Conservation (phyloP, 129 eudicot genomes). For the sunflower (Helianthus annuus) region HanXRQr2.0-SUNRISE NC_035442.2:123072593-123073092, state of each 20-base stretch:
- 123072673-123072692: constrained; percentile 68
- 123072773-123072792: constrained; percentile 62
- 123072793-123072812: constrained; percentile 44
- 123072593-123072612: constrained; percentile 79
- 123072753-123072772: constrained; percentile 75
- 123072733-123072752: constrained; percentile 85
- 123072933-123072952: constrained; percentile 40
- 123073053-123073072: constrained; percentile 57
- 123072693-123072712: constrained; percentile 62
- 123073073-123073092: constrained; percentile 68
- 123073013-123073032: constrained; percentile 48
- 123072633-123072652: constrained; percentile 79
- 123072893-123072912: constrained; percentile 62
- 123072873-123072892: constrained; percentile 56
- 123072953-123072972: neutral
- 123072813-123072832: constrained; percentile 64
- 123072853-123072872: constrained; percentile 52
- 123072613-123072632: constrained; percentile 58
- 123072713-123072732: constrained; percentile 68
- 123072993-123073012: constrained; percentile 3
- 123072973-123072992: neutral
- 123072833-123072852: constrained; percentile 69
- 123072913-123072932: constrained; percentile 48
- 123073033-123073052: constrained; percentile 61
- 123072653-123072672: constrained; percentile 76